phyloP scores from a whole-genome alignment of 2,329 filamentous ascomycete species.

The Beauveria rudraprayagi region DNA sequence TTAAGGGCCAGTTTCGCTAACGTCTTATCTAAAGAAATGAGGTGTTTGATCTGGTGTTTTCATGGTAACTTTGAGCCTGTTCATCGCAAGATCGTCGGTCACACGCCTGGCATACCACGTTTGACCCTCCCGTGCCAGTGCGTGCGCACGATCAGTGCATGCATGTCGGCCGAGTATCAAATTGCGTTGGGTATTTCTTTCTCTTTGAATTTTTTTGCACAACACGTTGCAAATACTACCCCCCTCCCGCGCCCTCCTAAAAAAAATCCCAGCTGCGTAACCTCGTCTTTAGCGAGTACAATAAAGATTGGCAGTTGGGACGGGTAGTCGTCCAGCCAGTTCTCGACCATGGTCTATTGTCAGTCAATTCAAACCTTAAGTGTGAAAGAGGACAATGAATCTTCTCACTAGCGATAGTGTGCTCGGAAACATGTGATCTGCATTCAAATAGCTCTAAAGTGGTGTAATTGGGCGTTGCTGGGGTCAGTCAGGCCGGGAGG shows the following conservation, averaged over 20 bases:
- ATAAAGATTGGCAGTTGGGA: neutral
- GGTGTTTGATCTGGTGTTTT: neutral
- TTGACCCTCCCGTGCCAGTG: neutral
- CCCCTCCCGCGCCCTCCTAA: no score
- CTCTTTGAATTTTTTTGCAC: neutral
- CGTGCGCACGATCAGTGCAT: neutral
- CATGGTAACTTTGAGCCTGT: neutral
- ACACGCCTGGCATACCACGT: no score
- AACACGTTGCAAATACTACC: neutral
- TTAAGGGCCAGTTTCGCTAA: no score
- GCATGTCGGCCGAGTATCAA: neutral
- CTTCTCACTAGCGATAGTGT: neutral
- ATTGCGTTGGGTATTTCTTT: neutral
- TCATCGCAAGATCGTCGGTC: neutral
- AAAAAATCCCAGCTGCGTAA: neutral
- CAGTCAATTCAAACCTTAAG: no score
- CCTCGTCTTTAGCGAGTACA: neutral
- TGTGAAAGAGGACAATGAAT: neutral
- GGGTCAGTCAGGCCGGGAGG: neutral
- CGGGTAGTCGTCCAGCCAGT: neutral
- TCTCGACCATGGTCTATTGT: neutral
- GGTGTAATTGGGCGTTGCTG: neutral
- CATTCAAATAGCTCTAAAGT: neutral
- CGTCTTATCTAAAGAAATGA: neutral
- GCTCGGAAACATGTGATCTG: neutral